These are phyloP conservation scores for Cladophialophora psammophila DNA, from an alignment of 2,329 filamentous ascomycete genomes.

Conservation along the genomic window DNA sequence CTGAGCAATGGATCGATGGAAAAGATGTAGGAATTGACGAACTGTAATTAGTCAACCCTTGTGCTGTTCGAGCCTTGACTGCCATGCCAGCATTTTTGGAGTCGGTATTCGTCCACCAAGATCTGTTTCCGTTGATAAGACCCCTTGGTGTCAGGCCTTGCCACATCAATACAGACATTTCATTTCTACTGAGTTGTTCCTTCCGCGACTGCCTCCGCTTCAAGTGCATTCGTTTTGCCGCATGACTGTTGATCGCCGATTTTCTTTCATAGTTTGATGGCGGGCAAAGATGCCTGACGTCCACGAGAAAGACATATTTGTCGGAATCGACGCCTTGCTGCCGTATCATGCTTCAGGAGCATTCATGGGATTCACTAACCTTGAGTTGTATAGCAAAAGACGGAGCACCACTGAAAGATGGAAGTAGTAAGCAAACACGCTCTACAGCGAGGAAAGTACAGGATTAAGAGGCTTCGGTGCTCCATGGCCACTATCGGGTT, in stretches of 20 bases:
- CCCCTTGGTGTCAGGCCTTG: neutral
- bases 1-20: neutral
- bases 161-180: neutral
- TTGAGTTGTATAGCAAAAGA: neutral
- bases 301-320: slow-evolving; percentile 6
- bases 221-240: slow-evolving; percentile 8
- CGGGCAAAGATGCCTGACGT: neutral
- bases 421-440: neutral
- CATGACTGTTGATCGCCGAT: slow-evolving; percentile 15
- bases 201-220: slow-evolving; percentile 6
- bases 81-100: neutral
- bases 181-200: neutral
- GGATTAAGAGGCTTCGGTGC: no score
- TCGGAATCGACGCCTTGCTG: neutral
- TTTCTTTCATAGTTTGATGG: slow-evolving; percentile 1
- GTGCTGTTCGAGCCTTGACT: neutral
- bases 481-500: neutral
- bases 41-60: neutral
- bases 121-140: neutral
- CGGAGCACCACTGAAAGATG: neutral
- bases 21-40: neutral
- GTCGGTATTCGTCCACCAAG: neutral
- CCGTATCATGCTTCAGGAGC: neutral
- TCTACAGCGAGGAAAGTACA: neutral
- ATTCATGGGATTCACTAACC: neutral